Evolutionary conservation across 2,329 filamentous ascomycete genomes (phyloP).

Genomic region (Phialophora chinensis): DNA sequence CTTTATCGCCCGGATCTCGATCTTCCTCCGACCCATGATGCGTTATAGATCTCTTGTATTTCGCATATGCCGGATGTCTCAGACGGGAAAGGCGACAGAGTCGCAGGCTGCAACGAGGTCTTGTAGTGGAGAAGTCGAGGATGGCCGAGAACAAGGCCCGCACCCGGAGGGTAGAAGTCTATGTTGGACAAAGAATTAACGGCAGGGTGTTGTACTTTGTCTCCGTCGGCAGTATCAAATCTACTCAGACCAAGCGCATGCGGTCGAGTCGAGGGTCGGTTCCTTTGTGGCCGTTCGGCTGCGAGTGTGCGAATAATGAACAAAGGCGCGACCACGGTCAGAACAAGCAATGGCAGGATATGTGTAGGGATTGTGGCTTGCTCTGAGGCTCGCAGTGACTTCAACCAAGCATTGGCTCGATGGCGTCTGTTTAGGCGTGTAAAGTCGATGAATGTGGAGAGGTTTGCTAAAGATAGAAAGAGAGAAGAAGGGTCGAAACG

Average conservation of each 20-base stretch:
- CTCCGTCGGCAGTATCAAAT: background rate
- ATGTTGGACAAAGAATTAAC: conserved; percentile 19
- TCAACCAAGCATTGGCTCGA: conserved; percentile 20
- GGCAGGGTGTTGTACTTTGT: conserved; percentile 1
- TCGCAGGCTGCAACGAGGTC: conserved; percentile 7
- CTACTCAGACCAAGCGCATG: conserved; percentile 6
- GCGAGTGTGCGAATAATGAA: conserved; percentile 12
- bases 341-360: conserved; percentile 8
- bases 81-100: background rate
- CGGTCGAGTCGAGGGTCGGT: conserved; percentile 13
- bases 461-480: conserved; percentile 42
- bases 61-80: conserved; percentile 19
- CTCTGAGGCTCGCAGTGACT: conserved; percentile 20
- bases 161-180: background rate
- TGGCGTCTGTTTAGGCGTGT: conserved; percentile 26
- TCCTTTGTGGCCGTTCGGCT: conserved; percentile 14
- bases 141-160: conserved; percentile 16
- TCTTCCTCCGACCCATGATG: conserved; percentile 95
- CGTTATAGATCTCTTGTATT: conserved; percentile 19
- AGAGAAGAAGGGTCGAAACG: conserved; percentile 24
- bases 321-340: conserved; percentile 12
- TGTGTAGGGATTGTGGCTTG: conserved; percentile 26
- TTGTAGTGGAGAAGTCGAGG: conserved; percentile 8
- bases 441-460: conserved; percentile 30
- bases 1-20: conserved; percentile 99